Evolutionary conservation across 352 stramenopile species (phyloP), one percentile per base, ranked within the genome.

Genomic region (Pythium volutum): DNA sequence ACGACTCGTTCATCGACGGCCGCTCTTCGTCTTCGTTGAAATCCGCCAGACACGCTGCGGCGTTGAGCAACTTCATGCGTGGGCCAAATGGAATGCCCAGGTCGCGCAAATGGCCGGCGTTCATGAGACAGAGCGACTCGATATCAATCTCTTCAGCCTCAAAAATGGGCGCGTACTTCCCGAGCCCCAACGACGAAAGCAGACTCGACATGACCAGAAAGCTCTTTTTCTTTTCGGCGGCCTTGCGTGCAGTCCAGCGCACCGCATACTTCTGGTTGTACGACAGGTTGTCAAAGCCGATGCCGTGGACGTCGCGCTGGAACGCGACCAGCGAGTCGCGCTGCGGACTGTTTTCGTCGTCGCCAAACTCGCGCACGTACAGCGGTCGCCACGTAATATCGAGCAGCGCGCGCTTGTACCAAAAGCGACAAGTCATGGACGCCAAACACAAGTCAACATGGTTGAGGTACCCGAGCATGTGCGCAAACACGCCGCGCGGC

Each of bases 81-180:
- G 86, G 86, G 1, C 86, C 86, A 22, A 91, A 89, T 7, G 86
- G 86, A 50, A 95, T 93, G 23, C 86, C 86, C 20, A 95, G 66
- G 48, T 95, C 86, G 5, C 86, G 79, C 33, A 95, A 54, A 41
- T 95, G 83, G 3, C 86, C 86, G 16, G 86, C 83, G 54, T 95
- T 95, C 86, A 95, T 95, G 41, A 95, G 62, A 46, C 83, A 93
- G 5, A 95, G 66, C 25, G 84, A 90, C 52, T 95, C 86, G 59
- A 95, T 90, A 43, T 95, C 86, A 59, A 95, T 95, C 58, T 95
- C 86, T 64, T 95, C 86, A n/a, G 81, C 78, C 36, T 95, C 86
- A 47, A 95, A 95, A 23, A 95, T 73, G 14, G 86, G 78, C 25
- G 80, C 84, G 62, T 95, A 95, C 68, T 95, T 95, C 66, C 79